Base-by-base conservation (phyloP, 768 basidiomycete species). In the Lactarius indigo region DNA sequence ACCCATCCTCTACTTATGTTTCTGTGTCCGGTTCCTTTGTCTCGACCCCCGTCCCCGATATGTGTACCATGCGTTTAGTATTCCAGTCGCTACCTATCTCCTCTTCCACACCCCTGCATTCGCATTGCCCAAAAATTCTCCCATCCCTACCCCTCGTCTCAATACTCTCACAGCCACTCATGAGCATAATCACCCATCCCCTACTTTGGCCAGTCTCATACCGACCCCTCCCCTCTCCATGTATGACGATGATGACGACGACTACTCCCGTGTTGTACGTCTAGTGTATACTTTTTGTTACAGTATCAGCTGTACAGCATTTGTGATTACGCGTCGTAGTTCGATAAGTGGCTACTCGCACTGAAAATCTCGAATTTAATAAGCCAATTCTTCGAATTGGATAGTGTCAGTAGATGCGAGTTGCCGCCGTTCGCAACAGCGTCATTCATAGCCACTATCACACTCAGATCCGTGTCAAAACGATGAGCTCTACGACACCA, bases 21-120 rank as follows among this genome's bases (percentile, higher is more conserved):
- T 15, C 57, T 33, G 56, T 50, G 44, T 54, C 3, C 52, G 61
- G 41, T 58, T 50, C 61, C 33, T 66, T 63, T 5, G 61, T 18
- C 47, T 66, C 61, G 30, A 13, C 30, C 65, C 65, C 47, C 50
- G 37, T 41, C 61, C 65, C 65, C 57, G 56, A 57, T 66, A 66
- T 58, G 50, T 63, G 61, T 66, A 66, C 61, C 61, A 66, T 66
- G 61, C 57, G 61, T 66, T 66, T 66, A 66, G 65, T 66, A 57
- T 62, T 39, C 61, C 47, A 13, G 23, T 31, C 35, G 35, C 30
- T 42, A 61, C 9, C 54, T 44, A 66, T 41, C 44, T 20, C 30
- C 31, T 30, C 35, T 35, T 31, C 23, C 5, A 6, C 59, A 55
- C 64, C 55, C 54, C 15, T 44, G 56, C 60, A 66, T 61, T 61